Base-by-base conservation (phyloP, 1,284 basidiomycete species). In the Trichosporon inkin region DNA sequence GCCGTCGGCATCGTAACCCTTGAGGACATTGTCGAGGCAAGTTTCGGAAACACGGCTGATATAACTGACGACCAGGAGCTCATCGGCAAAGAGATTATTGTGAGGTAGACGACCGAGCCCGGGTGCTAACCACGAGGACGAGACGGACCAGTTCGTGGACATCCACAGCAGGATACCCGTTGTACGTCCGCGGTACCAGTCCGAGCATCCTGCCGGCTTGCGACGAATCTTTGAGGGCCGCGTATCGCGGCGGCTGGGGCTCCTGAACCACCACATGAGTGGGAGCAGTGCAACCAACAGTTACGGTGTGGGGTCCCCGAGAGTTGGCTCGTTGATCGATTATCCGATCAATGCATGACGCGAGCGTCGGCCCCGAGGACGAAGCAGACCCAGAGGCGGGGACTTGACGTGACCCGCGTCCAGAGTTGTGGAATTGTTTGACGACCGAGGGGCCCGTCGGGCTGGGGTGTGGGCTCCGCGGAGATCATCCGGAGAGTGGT, bases 1-100 rank as follows among this genome's bases (percentile, higher is more conserved):
- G 91, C 85, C 0, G 81, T 92, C 17, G 90, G 90, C 22, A 84
- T 91, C 0, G 84, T 90, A 47, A 91, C 80, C 5, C 71, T 81
- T 6, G 80, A 81, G 61, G 80, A 81, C 61, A 78, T 81, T 16
- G 78, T 81, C 13, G 80, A 81, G 63, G 80, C 80, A 66, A 69
- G 71, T 72, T 49, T 16, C n/a, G 13, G 17, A 5, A 14, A 10
- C 28, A 3, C 35, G 14, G 36, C 20, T 53, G 37, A 56, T 32
- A 53, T 54, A 24, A n/a, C 38, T 28, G 10, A 28, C 56, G 24
- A 2, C 1, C 67, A 73, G 68, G 74, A 75, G 53, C 57, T 77
- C 44, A 72, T 77, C 24, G 73, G 75, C 2, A 68, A 68, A 53
- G 73, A 77, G 61, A 77, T 77, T 44, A 74, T 77, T 14, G 74